phyloP scores from a whole-genome alignment of 768 basidiomycete genomes.

The Hericium coralloides region DNA sequence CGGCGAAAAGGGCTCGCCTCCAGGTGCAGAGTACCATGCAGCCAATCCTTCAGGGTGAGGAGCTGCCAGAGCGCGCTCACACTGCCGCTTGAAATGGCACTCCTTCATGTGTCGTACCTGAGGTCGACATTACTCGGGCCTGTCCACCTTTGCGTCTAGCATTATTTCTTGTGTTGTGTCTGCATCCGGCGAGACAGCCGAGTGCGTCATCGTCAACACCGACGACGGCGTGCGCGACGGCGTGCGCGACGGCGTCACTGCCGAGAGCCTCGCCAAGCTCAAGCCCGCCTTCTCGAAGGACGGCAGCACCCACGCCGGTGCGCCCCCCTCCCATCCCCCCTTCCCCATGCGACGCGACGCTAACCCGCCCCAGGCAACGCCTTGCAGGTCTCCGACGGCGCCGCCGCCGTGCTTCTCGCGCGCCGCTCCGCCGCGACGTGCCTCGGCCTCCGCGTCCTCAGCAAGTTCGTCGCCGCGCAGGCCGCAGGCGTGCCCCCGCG shows the following conservation, averaged over 20 bases:
- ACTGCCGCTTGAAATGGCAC: too few relatives aligned
- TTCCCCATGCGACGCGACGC: background rate
- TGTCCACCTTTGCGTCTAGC: too few relatives aligned
- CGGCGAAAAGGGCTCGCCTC: too few relatives aligned
- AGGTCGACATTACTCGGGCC: too few relatives aligned
- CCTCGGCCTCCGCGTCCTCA: constrained; percentile 78
- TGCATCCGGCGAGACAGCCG: too few relatives aligned
- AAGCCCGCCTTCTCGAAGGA: constrained; percentile 79
- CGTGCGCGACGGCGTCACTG: constrained; percentile 76
- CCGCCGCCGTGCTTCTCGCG: constrained; percentile 80
- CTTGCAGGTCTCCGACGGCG: constrained; percentile 87
- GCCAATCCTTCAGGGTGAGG: too few relatives aligned
- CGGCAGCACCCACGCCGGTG: constrained; percentile 67
- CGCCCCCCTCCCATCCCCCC: constrained; percentile 1
- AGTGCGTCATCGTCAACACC: constrained; percentile 61
- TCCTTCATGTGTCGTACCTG: too few relatives aligned
- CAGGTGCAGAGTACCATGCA: too few relatives aligned
- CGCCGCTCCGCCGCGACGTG: constrained; percentile 73
- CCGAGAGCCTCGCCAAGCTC: constrained; percentile 67
- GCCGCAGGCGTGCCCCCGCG: constrained; percentile 75
- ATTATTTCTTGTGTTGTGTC: too few relatives aligned
- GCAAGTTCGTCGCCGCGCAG: constrained; percentile 69
- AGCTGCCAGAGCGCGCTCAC: too few relatives aligned
- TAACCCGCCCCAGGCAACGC: constrained; percentile 51
- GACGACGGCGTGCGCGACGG: constrained; percentile 92